These are phyloP conservation scores for Thozetella sp. DNA, from an alignment of 495 filamentous ascomycete genomes.

Conservation along the genomic window DNA sequence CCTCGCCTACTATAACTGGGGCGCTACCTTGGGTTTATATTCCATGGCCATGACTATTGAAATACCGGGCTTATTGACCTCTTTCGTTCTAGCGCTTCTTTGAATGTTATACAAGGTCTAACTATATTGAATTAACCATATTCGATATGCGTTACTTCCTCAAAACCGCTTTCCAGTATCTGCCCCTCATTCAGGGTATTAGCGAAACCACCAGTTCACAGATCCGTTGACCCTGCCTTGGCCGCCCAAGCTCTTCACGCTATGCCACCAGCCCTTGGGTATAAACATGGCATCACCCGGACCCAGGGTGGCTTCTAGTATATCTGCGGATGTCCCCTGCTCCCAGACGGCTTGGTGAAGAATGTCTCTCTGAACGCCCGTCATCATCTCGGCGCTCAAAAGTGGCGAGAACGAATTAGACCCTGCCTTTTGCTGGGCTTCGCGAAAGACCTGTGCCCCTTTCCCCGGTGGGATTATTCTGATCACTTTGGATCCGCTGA, in stretches of 20 bases:
- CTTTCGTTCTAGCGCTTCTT: too few relatives aligned
- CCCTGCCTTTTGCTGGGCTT: slow-evolving; percentile 52
- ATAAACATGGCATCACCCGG: slow-evolving; percentile 83
- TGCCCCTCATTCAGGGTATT: neutral
- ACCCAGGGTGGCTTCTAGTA: slow-evolving; percentile 53
- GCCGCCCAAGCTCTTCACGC: slow-evolving; percentile 65
- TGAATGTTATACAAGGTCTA: too few relatives aligned
- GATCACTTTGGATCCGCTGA: slow-evolving; percentile 73
- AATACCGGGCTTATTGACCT: too few relatives aligned
- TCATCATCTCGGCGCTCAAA: slow-evolving; percentile 92
- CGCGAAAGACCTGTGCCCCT: slow-evolving; percentile 63
- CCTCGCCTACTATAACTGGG: too few relatives aligned
- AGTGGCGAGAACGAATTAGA: slow-evolving; percentile 54
- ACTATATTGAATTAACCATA: too few relatives aligned
- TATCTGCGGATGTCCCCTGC: slow-evolving; percentile 20
- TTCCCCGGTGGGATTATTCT: slow-evolving; percentile 65
- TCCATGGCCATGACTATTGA: too few relatives aligned
- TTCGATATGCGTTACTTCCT: too few relatives aligned
- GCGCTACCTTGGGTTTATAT: too few relatives aligned
- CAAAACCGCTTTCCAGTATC: neutral
- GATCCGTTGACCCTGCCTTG: slow-evolving; percentile 40
- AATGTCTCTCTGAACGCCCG: slow-evolving; percentile 64
- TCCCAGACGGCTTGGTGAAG: slow-evolving; percentile 76
- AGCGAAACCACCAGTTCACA: slow-evolving; percentile 92
- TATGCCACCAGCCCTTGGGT: slow-evolving; percentile 96